Evolutionary conservation across 352 stramenopile species (phyloP), one percentile per base, ranked within the genome.

Genomic region (Pythium biforme): DNA sequence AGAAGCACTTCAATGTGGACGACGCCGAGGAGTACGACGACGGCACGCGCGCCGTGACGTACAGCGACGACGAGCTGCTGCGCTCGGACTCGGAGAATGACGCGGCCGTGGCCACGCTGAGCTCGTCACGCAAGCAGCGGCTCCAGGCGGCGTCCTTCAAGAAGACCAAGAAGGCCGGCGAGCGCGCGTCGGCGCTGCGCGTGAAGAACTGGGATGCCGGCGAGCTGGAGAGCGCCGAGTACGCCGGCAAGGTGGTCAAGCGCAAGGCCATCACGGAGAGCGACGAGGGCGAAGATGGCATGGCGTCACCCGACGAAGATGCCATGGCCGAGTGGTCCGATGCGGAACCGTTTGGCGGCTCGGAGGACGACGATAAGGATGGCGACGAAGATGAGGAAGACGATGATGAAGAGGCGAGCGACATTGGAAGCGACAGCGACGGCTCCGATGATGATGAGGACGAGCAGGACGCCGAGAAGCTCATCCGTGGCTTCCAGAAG

Each of bases 1-100:
- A 81, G 29, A 78, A 79, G 68, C 72, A 82, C 62, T 92, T 91
- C 57, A 85, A 92, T 56, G 79, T 94, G 45, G 84, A 94, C 60
- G 76, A 84, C 55, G 82, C 81, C 23, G 84, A 94, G 40, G 84
- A 94, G 65, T 94, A 90, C 66, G 80, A 90, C 59, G 83, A 94
- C 67, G 82, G 83, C 52, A 94, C 82, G 50, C 75, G 75, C 33
- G 81, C 83, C 6, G 55, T 88, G 27, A 72, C 74, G 54, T 83
- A 86, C 58, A 71, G 59, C 34, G 51, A 71, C 43, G 56, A 69
- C n/a, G 56, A 55, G 41, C 37, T 64, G 37, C 20, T 67, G 41
- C 41, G 33, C 33, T 73, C 61, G 15, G 64, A 73, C 55, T 67
- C 58, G 47, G 65, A 72, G 23, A 53, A 74, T 4, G 77, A 79